Evolutionary conservation across 371 early-diverging fungal genomes (phyloP).

Genomic region (Apophysomyces ossiformis): DNA sequence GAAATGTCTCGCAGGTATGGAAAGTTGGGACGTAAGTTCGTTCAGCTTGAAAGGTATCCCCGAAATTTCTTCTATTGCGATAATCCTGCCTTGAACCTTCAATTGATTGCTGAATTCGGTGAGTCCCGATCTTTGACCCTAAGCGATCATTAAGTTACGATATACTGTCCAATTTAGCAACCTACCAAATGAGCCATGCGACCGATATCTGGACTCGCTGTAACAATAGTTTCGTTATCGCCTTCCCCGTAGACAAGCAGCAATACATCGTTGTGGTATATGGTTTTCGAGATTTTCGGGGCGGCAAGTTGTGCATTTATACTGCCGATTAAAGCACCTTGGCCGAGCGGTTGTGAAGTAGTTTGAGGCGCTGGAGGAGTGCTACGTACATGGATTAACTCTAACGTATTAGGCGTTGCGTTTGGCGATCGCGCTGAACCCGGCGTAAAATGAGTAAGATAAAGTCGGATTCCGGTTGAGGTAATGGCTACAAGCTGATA

Average conservation of each 20-base stretch:
- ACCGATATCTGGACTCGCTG: conserved; percentile 67
- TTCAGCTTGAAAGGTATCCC: conserved; percentile 41
- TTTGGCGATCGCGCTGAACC: conserved; percentile 7
- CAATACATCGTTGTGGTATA: conserved; percentile 66
- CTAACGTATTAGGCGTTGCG: conserved; percentile 50
- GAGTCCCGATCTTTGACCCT: conserved; percentile 19
- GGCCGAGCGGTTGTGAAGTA: conserved; percentile 51
- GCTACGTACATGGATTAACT: conserved; percentile 71
- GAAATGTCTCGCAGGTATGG: conserved; percentile 65
- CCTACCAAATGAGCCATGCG: conserved; percentile 38
- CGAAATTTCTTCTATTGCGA: conserved; percentile 71
- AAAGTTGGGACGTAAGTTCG: conserved; percentile 67
- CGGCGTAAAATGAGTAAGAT: conserved; percentile 57
- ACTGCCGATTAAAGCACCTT: neutral
- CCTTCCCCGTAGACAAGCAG: conserved; percentile 65
- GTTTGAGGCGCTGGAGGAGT: conserved; percentile 37
- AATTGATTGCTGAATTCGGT: conserved; percentile 28
- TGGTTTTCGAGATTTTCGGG: conserved; percentile 34
- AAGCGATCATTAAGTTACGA: neutral
- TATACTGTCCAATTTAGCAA: neutral
- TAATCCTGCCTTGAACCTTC: conserved; percentile 75
- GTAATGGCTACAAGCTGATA: conserved; percentile 77
- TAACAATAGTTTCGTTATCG: conserved; percentile 66
- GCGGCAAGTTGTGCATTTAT: neutral
- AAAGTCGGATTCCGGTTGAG: conserved; percentile 71